Evolutionary conservation across 2,329 filamentous ascomycete species (phyloP).

Genomic region (Cladosporium halotolerans): DNA sequence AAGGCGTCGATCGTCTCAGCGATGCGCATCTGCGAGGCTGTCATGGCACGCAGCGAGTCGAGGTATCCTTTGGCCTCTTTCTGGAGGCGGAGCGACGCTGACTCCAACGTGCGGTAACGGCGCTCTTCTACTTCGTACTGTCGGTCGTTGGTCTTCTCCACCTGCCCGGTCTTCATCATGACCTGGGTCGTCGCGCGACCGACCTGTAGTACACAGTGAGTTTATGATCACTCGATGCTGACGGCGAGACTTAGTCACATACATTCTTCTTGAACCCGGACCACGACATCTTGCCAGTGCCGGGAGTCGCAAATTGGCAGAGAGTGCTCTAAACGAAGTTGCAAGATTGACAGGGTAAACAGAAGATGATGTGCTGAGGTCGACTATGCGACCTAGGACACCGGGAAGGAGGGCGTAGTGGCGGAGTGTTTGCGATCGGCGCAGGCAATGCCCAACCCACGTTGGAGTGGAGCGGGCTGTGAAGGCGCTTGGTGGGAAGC

Average conservation of each 20-base stretch:
- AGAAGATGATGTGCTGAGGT: neutral
- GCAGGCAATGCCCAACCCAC: neutral
- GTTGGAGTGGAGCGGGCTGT: no score
- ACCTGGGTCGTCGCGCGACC: slow-evolving; percentile 98
- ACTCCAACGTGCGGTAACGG: slow-evolving; percentile 95
- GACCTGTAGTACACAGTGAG: slow-evolving; percentile 83
- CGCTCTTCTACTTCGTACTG: slow-evolving; percentile 94
- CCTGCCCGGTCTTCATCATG: slow-evolving; percentile 99
- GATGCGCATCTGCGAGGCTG: slow-evolving; percentile 97
- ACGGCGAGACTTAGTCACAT: slow-evolving; percentile 26
- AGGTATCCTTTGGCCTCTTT: slow-evolving; percentile 98
- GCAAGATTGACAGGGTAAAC: neutral
- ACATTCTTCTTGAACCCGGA: slow-evolving; percentile 35
- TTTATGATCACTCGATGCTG: slow-evolving; percentile 32
- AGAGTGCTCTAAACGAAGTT: neutral
- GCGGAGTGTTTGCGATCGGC: slow-evolving; percentile 3
- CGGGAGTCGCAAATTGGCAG: neutral
- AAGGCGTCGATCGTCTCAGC: slow-evolving; percentile 99
- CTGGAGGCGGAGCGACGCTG: slow-evolving; percentile 82
- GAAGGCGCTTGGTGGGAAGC: no score
- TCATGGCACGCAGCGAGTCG: slow-evolving; percentile 96
- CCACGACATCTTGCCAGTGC: slow-evolving; percentile 56
- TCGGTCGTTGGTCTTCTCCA: slow-evolving; percentile 96
- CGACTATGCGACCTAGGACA: slow-evolving; percentile 1
- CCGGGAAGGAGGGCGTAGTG: neutral